These are phyloP conservation scores for Leishmania arabica DNA, from an alignment of 208 protist genomes.

Conservation along the genomic window DNA sequence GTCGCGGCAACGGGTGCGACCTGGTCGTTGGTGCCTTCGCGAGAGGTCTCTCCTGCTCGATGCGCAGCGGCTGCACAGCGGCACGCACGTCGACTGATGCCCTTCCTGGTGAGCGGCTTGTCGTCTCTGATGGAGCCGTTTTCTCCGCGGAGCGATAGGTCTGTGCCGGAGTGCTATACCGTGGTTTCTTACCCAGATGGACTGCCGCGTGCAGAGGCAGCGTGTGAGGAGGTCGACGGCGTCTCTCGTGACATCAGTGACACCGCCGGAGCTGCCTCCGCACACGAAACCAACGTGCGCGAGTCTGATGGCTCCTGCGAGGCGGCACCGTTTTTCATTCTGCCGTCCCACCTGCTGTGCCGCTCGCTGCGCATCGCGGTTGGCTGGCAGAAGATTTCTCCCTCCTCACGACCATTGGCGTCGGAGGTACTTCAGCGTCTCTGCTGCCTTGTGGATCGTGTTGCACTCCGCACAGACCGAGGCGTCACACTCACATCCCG, in stretches of 20 bases:
- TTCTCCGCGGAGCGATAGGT: not conserved
- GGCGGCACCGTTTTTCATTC: constrained; percentile 7
- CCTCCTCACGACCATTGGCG: constrained; percentile 2
- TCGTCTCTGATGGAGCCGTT: constrained; percentile 4
- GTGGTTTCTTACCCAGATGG: constrained; percentile 16
- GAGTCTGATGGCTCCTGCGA: not conserved
- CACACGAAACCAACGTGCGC: not conserved
- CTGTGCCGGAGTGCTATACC: constrained; percentile 1
- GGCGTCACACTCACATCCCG: not conserved
- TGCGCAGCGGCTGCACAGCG: constrained; percentile 3
- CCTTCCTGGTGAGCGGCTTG: not conserved
- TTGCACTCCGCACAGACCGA: not conserved
- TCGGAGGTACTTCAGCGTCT: not conserved
- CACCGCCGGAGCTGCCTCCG: not conserved
- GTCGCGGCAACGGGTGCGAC: not conserved
- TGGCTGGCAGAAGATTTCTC: constrained; percentile 4
- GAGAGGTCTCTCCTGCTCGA: constrained; percentile 3
- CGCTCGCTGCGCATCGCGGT: constrained; percentile 3
- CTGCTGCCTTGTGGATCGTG: not conserved
- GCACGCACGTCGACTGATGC: not conserved
- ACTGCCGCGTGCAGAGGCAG: not conserved
- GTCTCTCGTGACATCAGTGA: not conserved
- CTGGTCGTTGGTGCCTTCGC: constrained; percentile 5
- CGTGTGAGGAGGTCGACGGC: not conserved
- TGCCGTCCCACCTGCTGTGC: constrained; percentile 8